Evolutionary conservation across 768 basidiomycete genomes (phyloP).

Genomic region (Tulasnella sp.): DNA sequence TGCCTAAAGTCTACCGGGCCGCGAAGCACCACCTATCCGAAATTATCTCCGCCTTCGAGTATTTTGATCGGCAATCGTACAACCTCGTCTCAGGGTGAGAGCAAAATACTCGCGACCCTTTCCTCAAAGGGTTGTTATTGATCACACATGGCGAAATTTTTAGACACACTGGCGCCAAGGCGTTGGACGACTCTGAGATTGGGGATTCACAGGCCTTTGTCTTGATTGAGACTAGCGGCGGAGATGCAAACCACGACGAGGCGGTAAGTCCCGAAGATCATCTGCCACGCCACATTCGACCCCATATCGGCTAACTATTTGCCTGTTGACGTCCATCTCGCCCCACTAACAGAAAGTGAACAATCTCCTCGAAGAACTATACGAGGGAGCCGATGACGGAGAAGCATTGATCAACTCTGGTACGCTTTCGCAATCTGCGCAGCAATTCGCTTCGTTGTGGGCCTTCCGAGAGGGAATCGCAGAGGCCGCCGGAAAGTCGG

Average conservation of each 20-base stretch:
- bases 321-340: background rate
- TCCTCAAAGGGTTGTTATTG: background rate
- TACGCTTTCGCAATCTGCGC: conserved; percentile 83
- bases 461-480: conserved; percentile 85
- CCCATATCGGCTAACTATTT: too few species aligned
- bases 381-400: conserved; percentile 53
- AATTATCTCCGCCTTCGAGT: conserved; percentile 96
- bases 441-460: conserved; percentile 89
- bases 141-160: conserved; percentile 33
- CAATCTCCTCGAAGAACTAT: conserved; percentile 66
- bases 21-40: conserved; percentile 80
- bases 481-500: conserved; percentile 89
- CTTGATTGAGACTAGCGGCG: conserved; percentile 90
- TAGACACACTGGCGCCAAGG: conserved; percentile 75
- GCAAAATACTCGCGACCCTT: background rate
- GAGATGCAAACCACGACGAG: conserved; percentile 87
- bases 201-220: conserved; percentile 83
- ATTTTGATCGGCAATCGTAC: conserved; percentile 82
- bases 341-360: conserved; percentile 66
- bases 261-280: conserved; percentile 51
- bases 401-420: conserved; percentile 80
- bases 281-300: background rate
- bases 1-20: conserved; percentile 77
- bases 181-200: conserved; percentile 67
- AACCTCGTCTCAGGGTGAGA: conserved; percentile 51